Evolutionary conservation across 1,284 basidiomycete species (phyloP), one percentile per base, ranked within the genome.

Genomic region (Anthracocystis setariae): DNA sequence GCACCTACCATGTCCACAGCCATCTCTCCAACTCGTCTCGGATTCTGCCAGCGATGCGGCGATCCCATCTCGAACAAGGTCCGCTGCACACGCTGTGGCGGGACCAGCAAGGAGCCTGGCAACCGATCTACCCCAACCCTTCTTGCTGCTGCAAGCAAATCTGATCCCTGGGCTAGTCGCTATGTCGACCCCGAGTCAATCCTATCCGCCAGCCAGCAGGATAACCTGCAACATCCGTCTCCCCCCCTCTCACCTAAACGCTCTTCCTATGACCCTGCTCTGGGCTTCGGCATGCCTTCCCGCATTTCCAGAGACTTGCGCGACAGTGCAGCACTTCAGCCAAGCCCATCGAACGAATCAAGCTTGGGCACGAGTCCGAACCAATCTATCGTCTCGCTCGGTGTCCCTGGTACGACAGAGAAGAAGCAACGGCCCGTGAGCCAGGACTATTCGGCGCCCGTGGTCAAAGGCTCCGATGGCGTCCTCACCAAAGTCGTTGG

Each of bases 401-500:
- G 29, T 12, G 12, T 29, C 29, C 45, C 4, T 8, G 18, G 0
- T 9, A 37, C 5, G 13, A 5, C 2, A 38, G 15, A 9, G 8
- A 58, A 7, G 18, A 32, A 5, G 27, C n/a, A 9, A 7, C 40
- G 35, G 40, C 51, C 2, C 32, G 23, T 44, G 3, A 66, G 63
- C 24, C 59, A 72, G 20, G 67, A 74, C 63, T 74, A 74, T 46
- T 49, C 73, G 0, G 60, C 73, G 1, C 76, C 76, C 5, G 38
- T 70, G 37, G 49, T 76, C 38, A 51, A 61, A 15, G 59, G 62
- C 10, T 63, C 76, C 17, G 71, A 72, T 25, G 77, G 77, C 4
- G 65, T 54, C 3, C 56, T 80, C 7, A 69, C 70, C 12, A 80
- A 79, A 48, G 72, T 80, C 4, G 69, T 62, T 37, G 78, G 78